Conservation (phyloP, 2,329 filamentous ascomycete genomes). For the Fusarium anguioides region DNA sequence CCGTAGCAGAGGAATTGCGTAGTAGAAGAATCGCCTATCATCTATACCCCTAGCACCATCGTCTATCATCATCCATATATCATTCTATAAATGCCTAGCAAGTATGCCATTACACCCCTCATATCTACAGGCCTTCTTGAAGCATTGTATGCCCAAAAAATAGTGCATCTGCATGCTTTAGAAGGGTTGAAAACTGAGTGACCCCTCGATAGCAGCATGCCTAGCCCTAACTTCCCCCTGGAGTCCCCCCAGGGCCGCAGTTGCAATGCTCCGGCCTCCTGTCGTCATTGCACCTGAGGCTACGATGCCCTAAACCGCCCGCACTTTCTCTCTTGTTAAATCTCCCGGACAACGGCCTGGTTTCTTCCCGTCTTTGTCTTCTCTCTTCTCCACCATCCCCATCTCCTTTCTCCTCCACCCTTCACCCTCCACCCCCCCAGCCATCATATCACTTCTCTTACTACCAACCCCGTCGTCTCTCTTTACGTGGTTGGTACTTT, state of each 20-base stretch:
- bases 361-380: neutral
- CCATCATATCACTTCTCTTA: neutral
- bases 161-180: rapidly evolving
- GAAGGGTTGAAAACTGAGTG: neutral
- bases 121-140: rapidly evolving
- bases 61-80: no score
- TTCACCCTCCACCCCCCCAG: neutral
- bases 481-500: neutral
- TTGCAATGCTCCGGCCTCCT: neutral
- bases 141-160: rapidly evolving
- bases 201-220: neutral
- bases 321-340: neutral
- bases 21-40: no score
- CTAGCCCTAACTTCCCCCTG: neutral
- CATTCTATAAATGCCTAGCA: rapidly evolving
- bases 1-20: no score
- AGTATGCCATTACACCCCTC: no score
- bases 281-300: neutral
- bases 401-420: neutral
- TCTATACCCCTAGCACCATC: no score
- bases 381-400: no score
- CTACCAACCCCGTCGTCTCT: neutral
- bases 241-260: no score
- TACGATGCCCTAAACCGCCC: neutral
- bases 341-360: neutral